A percentile compares a stretch with the other conserved stretches of the same genome.
Conservation (phyloP, 495 filamentous ascomycete species). For the Penicillium alfredii region DNA sequence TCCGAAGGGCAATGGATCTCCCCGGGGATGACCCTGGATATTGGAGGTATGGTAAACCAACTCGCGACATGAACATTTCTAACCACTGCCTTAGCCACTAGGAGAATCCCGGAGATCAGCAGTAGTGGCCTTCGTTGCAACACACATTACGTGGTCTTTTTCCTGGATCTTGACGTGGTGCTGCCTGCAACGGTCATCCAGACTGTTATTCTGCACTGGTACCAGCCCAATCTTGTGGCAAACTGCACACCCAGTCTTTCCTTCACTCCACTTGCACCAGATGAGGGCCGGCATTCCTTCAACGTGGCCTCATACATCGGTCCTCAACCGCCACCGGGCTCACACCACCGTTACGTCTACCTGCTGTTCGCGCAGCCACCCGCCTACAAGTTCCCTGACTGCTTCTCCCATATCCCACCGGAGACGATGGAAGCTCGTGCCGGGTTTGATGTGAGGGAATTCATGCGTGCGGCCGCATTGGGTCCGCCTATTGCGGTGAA, state of each 20-base stretch:
- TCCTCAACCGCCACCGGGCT: constrained; percentile 28
- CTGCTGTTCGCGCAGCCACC: constrained; percentile 30
- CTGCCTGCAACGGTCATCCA: constrained; percentile 13
- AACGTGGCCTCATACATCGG: constrained; percentile 26
- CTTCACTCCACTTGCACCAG: neutral
- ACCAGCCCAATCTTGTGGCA: constrained; percentile 23
- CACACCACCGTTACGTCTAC: constrained; percentile 34
- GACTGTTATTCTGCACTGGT: constrained; percentile 36
- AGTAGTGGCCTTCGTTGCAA: constrained; percentile 6
- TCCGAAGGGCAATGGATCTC: constrained; percentile 6
- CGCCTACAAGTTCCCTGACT: constrained; percentile 23
- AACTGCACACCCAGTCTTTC: constrained; percentile 2
- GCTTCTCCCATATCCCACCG: constrained; percentile 27
- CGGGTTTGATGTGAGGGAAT: constrained; percentile 29
- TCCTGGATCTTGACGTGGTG: constrained; percentile 35
- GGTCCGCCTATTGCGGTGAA: constrained; percentile 27
- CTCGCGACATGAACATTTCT: neutral
- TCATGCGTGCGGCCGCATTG: constrained; percentile 25
- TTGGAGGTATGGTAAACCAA: constrained; percentile 5
- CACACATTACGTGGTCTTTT: constrained; percentile 22
- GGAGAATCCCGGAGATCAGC: constrained; percentile 18
- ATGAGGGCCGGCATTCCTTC: neutral
- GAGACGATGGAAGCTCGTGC: constrained; percentile 17
- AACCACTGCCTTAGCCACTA: constrained; percentile 2
- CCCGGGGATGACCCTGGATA: constrained; percentile 11